Evolutionary conservation across 140 eudicot genomes (phyloP), one percentile per base, ranked within the genome.

Genomic region (Stevia rebaudiana): DNA sequence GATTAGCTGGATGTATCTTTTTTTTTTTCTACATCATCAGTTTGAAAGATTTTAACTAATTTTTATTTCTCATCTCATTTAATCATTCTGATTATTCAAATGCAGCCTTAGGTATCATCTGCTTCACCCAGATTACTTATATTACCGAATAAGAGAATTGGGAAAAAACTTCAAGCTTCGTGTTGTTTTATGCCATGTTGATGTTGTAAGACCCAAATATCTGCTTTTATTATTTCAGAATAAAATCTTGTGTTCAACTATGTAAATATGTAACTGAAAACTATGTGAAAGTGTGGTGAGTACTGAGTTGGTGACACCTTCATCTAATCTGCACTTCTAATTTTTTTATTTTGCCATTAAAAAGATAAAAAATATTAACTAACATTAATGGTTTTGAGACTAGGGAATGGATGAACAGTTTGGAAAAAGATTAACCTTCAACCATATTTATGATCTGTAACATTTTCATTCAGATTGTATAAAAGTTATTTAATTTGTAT

Each of bases 121-220:
- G 69, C 95, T 92, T 79, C 98, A 92, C 76, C 96, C 98, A 44
- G 98, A 92, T 63, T 92, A 92, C 74, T 79, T 92, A n/a, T 88
- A 92, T 75, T 88, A 63, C 65, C 84, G 98, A 48, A 92, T 92
- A 60, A 74, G 96, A 68, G 98, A 92, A 75, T 74, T 92, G 83
- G 96, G 81, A 79, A 88, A 85, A 70, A 83, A 81, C 65, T 88
- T 76, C 80, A 88, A 82, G 82, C 95, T 92, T 55, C 87, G 94
- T 33, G 87, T 92, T 69, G 94, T 92, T 21, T 76, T 92, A 61
- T 92, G 98, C 76, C 95, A 92, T 76, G 84, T 92, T 79, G 98
- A 92, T 77, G 94, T 92, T 76, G 98, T 92, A 80, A 85, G 96
- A 65, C 59, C 19, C 35, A 8, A 19, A 66, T 47, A 47, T 58